Evolutionary conservation across 177 flowering plant species (phyloP).

Genomic region (Vitis hybrid): DNA sequence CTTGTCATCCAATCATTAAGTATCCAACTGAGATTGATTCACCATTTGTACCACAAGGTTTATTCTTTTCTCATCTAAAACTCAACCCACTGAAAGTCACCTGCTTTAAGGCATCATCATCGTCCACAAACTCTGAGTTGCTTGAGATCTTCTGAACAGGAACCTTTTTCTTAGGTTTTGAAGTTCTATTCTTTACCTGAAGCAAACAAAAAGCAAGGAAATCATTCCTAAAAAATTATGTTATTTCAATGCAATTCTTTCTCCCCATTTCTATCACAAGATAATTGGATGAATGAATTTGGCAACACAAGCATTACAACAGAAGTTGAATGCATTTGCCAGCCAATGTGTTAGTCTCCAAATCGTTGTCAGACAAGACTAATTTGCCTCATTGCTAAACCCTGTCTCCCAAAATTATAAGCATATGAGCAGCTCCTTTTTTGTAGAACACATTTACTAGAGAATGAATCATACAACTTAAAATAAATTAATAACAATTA

Average conservation of each 20-base stretch:
- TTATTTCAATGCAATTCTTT: background rate
- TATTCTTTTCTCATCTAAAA: no score
- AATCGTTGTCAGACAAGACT: no score
- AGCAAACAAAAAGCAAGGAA: conserved; percentile 5
- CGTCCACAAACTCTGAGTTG: conserved; percentile 40
- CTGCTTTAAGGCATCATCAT: conserved; percentile 64
- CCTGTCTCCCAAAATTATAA: no score
- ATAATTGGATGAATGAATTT: background rate
- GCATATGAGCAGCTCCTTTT: no score
- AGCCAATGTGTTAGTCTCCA: no score
- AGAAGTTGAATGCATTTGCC: no score
- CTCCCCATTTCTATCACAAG: background rate
- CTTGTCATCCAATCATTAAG: background rate
- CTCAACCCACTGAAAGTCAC: conserved; percentile 24
- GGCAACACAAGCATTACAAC: no score
- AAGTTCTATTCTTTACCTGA: conserved; percentile 38
- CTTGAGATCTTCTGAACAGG: conserved; percentile 19
- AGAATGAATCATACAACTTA: no score
- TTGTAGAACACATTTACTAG: no score
- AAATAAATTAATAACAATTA: no score
- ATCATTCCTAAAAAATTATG: background rate
- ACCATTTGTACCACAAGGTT: background rate
- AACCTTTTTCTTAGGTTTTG: conserved; percentile 39
- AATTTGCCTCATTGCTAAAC: no score
- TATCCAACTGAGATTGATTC: background rate